Evolutionary conservation across 2,329 filamentous ascomycete genomes (phyloP), one percentile per base, ranked within the genome.

Genomic region (Tetracladium maxilliforme): DNA sequence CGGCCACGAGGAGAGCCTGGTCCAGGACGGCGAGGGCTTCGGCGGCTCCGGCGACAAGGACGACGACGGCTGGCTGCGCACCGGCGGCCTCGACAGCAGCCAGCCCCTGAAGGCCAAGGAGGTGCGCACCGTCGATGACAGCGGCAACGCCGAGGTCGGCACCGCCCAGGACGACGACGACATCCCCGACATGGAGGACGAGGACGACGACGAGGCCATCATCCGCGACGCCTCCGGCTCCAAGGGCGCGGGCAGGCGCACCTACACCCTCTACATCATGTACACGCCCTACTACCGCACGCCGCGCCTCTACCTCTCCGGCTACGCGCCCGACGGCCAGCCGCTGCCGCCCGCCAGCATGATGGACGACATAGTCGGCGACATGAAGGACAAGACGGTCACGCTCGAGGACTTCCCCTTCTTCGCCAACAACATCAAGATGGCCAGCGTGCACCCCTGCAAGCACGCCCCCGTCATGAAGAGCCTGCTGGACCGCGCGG

Each of bases 381-480:
- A 93, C 58, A 93, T 93, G 61, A 92, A 92, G 48, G 84, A 93
- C 58, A 98, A 98, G 63, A 98, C 90, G 0, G 90, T 98, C 32
- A 98, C 90, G 3, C 72, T 95, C 30, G 90, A 98, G 48, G 84
- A 94, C 52, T 98, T 98, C 47, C 84, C 83, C 23, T 94, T 92
- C 59, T 90, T 92, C 48, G 79, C 82, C 36, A 77, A 81, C 44
- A 76, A 74, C 40, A 72, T 94, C 47, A 93, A 94, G 61, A 98
- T 94, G 70, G 90, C 87, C 17, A 90, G 79, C 16, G 81, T 98
- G 10, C 90, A 98, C 45, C 90, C 90, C 4, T 98, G 90, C 68
- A 92, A 90, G 48, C 90, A 98, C 48, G 90, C 90, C 7, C 79
- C 79, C 15, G 90, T 98, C 39, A 98, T 98, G 90, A 98, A 95